phyloP scores from a whole-genome alignment of 192 early-diverging fungal genomes.

The Mortierella hygrophila region DNA sequence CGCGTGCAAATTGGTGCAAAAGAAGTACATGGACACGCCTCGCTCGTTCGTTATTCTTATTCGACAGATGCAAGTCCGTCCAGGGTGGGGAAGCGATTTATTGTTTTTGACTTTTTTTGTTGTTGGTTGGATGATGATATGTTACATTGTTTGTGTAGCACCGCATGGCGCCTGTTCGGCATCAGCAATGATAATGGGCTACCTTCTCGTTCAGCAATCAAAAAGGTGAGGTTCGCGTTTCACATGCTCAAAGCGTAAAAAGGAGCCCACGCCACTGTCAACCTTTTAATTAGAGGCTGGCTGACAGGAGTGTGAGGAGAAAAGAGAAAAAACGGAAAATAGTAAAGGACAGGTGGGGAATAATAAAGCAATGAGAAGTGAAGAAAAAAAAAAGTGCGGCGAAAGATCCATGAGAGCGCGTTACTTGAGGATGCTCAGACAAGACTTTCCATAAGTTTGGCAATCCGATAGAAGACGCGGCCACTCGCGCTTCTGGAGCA shows the following conservation, averaged over 20 bases:
- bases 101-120: background rate
- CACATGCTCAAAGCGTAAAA: background rate
- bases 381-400: background rate
- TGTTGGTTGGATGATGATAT: background rate
- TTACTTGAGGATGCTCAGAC: background rate
- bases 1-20: background rate
- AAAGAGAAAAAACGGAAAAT: constrained; percentile 5
- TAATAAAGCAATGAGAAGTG: background rate
- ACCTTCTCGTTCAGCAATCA: background rate
- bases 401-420: background rate
- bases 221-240: background rate
- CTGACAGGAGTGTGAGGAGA: background rate
- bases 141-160: background rate
- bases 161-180: background rate
- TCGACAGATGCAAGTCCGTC: background rate
- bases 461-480: constrained; percentile 43
- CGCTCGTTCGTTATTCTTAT: background rate
- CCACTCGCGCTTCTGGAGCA: constrained; percentile 42
- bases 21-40: background rate
- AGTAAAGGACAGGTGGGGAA: background rate
- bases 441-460: constrained; percentile 47
- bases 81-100: background rate
- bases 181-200: background rate
- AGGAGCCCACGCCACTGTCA: background rate
- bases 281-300: background rate